These are phyloP conservation scores for Penicillium verrucosum DNA, from an alignment of 2,329 filamentous ascomycete genomes.

Conservation along the genomic window DNA sequence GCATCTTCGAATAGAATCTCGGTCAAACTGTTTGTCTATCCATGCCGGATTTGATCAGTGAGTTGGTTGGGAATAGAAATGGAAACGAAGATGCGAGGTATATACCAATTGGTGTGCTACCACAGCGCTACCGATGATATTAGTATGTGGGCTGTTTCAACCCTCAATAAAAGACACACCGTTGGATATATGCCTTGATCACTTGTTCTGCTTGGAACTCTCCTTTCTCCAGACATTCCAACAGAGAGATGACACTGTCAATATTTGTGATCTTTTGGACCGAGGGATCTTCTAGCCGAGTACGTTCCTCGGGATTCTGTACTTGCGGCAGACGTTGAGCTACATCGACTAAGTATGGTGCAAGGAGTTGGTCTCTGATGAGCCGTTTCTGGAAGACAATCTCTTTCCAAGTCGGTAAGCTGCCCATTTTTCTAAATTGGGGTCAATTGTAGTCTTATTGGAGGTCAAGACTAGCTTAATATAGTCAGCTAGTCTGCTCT, in stretches of 20 bases:
- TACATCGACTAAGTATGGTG: slow-evolving; percentile 29
- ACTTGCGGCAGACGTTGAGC: slow-evolving; percentile 24
- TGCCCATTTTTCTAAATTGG: slow-evolving; percentile 14
- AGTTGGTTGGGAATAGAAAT: not conserved
- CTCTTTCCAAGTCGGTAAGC: slow-evolving; percentile 28
- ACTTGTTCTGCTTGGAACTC: slow-evolving; percentile 31
- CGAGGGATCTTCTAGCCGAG: slow-evolving; percentile 21
- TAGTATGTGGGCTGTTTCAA: not conserved
- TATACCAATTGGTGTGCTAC: slow-evolving; percentile 31
- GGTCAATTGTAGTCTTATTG: not conserved
- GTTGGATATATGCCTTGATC: slow-evolving; percentile 31
- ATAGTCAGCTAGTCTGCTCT: not conserved
- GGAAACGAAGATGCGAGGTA: not conserved
- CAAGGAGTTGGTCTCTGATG: slow-evolving; percentile 26
- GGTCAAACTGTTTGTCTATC: slow-evolving; percentile 39
- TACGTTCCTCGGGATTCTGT: slow-evolving; percentile 24
- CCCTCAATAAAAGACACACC: slow-evolving; percentile 19
- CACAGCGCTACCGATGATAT: slow-evolving; percentile 19
- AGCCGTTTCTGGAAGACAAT: slow-evolving; percentile 29
- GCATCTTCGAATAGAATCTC: slow-evolving; percentile 38
- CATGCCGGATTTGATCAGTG: not conserved
- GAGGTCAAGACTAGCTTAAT: not conserved
- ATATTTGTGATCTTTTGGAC: slow-evolving; percentile 33
- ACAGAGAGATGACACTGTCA: slow-evolving; percentile 24
- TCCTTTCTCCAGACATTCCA: slow-evolving; percentile 20